These are phyloP conservation scores for Fistulinella prunicolor DNA, from an alignment of 768 basidiomycete genomes.

Conservation along the genomic window DNA sequence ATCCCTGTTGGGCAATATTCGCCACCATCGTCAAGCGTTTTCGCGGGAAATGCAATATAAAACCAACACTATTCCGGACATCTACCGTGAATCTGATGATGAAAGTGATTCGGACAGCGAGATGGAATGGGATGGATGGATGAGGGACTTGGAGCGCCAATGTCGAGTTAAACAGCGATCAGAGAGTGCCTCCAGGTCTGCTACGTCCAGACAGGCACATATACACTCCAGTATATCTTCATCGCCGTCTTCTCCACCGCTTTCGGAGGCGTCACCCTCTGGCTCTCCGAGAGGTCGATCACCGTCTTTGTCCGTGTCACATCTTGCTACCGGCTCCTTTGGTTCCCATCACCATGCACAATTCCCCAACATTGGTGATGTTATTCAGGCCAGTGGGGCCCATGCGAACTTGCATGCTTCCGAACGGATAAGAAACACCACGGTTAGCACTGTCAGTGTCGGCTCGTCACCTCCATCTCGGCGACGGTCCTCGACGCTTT, in stretches of 20 bases:
- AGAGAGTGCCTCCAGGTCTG: neutral
- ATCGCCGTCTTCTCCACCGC: slow-evolving; percentile 26
- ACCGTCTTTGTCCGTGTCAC: slow-evolving; percentile 11
- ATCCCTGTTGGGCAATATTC: slow-evolving; percentile 19
- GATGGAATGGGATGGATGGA: slow-evolving; percentile 67
- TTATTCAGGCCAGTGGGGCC: slow-evolving; percentile 10
- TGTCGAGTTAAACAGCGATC: slow-evolving; percentile 14
- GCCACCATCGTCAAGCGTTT: slow-evolving; percentile 22
- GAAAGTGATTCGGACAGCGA: slow-evolving; percentile 48
- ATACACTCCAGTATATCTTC: slow-evolving; percentile 1
- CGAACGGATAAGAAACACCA: slow-evolving; percentile 11
- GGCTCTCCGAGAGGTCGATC: slow-evolving; percentile 21
- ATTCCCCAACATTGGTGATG: slow-evolving; percentile 24
- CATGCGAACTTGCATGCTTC: neutral
- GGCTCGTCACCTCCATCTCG: slow-evolving; percentile 10
- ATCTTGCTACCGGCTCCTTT: neutral
- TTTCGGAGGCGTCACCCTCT: slow-evolving; percentile 25
- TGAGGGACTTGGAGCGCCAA: slow-evolving; percentile 51
- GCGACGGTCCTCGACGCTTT: slow-evolving; percentile 29
- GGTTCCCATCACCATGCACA: neutral
- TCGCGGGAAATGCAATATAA: slow-evolving; percentile 26
- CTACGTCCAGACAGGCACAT: neutral
- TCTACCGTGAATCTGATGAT: slow-evolving; percentile 29
- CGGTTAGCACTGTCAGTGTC: slow-evolving; percentile 27
- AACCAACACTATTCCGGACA: neutral